A percentile compares a stretch with the other conserved stretches of the same genome.
phyloP scores from a whole-genome alignment of 768 basidiomycete species.

The Arthromyces matolae region DNA sequence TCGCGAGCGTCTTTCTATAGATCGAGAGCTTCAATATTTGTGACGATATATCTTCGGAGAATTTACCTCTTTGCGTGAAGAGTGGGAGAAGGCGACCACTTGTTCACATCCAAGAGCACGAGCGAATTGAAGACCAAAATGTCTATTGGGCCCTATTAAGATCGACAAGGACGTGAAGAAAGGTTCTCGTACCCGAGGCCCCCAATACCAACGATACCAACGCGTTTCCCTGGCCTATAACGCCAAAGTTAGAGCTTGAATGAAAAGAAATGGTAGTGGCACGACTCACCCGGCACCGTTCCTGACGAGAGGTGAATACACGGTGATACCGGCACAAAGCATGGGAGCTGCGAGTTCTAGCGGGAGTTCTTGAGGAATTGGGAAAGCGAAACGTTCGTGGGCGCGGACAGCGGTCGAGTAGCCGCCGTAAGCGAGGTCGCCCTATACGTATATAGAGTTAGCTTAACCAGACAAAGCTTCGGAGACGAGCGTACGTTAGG shows the following conservation, averaged over 20 bases:
- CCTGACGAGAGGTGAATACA: slow-evolving; percentile 54
- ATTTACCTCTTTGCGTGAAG: slow-evolving; percentile 38
- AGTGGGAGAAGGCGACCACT: slow-evolving; percentile 57
- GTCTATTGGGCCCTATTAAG: slow-evolving; percentile 14
- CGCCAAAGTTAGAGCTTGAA: not conserved
- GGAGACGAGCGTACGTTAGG: slow-evolving; percentile 24
- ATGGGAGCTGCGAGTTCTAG: slow-evolving; percentile 57
- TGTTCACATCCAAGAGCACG: slow-evolving; percentile 51
- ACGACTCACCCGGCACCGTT: slow-evolving; percentile 37
- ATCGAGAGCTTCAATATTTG: not conserved
- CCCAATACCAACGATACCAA: slow-evolving; percentile 66
- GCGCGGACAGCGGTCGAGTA: slow-evolving; percentile 45
- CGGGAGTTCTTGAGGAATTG: slow-evolving; percentile 51
- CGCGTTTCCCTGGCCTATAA: slow-evolving; percentile 55
- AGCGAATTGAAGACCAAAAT: slow-evolving; percentile 33
- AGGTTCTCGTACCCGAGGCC: slow-evolving; percentile 40
- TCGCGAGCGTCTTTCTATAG: slow-evolving; percentile 47
- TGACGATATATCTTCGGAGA: not conserved
- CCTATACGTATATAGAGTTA: slow-evolving; percentile 12
- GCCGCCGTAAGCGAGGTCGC: slow-evolving; percentile 40
- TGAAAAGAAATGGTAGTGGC: not conserved
- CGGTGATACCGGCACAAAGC: slow-evolving; percentile 64
- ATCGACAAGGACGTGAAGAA: not conserved
- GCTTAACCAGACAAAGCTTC: not conserved
- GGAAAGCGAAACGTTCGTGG: slow-evolving; percentile 54